Evolutionary conservation across 2,329 filamentous ascomycete species (phyloP).

Genomic region (Paecilomyces sp.): DNA sequence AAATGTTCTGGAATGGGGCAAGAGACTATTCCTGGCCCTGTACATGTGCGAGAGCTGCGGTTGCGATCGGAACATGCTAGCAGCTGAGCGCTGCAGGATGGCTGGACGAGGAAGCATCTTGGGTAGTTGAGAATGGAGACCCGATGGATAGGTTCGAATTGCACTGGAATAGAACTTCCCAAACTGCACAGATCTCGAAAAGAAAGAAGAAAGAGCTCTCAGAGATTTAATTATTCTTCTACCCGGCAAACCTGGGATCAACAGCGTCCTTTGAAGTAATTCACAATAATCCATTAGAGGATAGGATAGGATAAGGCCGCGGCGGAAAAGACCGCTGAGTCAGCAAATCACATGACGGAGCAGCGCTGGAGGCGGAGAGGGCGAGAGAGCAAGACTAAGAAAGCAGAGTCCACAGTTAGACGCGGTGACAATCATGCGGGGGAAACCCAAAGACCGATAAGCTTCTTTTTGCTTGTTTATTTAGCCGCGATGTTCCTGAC

Average conservation of each 20-base stretch:
- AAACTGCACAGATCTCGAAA: background rate
- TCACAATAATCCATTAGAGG: background rate
- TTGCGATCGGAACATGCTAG: background rate
- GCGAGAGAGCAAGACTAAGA: background rate
- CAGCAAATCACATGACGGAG: background rate
- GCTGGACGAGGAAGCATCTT: background rate
- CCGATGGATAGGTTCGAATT: background rate
- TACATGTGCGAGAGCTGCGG: background rate
- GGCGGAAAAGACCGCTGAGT: background rate
- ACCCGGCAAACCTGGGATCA: background rate
- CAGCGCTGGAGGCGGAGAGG: background rate
- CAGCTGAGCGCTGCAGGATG: background rate
- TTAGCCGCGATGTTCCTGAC: constrained; percentile 5
- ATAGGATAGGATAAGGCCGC: background rate
- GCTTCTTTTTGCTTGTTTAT: constrained; percentile 16
- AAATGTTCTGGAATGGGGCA: constrained; percentile 6
- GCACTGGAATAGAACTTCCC: background rate
- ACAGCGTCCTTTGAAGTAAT: too few relatives aligned
- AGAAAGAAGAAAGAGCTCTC: background rate
- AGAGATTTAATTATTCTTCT: background rate
- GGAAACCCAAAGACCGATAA: constrained; percentile 25
- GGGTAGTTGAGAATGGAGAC: too few relatives aligned
- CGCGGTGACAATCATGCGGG: constrained; percentile 11
- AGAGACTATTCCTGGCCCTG: background rate
- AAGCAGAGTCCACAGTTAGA: constrained; percentile 5